These are phyloP conservation scores for Pharus latifolius DNA, from an alignment of 176 grass and related monocot species.

Conservation along the genomic window DNA sequence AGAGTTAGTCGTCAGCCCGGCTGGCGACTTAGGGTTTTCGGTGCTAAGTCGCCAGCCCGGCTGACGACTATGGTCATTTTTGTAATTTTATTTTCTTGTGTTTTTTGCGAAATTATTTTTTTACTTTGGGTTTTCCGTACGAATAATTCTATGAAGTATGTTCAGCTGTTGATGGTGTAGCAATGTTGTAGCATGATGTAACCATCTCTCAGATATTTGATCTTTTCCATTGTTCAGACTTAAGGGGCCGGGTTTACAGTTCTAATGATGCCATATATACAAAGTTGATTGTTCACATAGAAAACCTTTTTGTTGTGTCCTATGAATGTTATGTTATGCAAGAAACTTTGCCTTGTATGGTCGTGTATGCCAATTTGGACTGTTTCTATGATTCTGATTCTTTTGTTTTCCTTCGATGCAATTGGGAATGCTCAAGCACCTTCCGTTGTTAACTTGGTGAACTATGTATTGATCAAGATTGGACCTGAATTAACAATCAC, in stretches of 20 bases:
- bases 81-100: no score
- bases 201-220: neutral
- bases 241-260: neutral
- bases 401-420: neutral
- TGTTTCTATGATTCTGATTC: neutral
- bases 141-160: no score
- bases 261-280: neutral
- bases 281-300: neutral
- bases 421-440: no score
- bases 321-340: neutral
- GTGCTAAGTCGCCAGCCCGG: no score
- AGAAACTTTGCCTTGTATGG: neutral
- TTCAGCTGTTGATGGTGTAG: neutral
- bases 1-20: no score
- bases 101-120: no score
- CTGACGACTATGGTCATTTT: no score
- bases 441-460: neutral
- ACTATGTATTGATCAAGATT: neutral
- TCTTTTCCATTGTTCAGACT: neutral
- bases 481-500: no score
- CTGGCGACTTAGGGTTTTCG: no score
- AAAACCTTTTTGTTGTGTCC: neutral
- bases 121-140: no score
- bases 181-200: neutral
- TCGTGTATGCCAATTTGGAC: no score